Percentiles rank a stretch among this genome's conserved stretches.
Conservation (phyloP, 83 land plant species). For the Diphasiastrum complanatum region DNA sequence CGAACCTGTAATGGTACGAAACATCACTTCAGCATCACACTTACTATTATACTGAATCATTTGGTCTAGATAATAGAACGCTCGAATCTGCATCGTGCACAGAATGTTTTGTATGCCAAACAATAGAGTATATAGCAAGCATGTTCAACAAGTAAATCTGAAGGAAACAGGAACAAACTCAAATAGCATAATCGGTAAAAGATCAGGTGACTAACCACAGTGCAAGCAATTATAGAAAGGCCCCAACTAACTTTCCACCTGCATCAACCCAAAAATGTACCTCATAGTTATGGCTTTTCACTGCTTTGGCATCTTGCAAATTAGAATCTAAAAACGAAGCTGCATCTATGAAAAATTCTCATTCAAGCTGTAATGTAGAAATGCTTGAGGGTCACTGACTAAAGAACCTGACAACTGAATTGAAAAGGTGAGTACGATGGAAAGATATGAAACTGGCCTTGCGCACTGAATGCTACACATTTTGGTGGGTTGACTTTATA, state of each 20-base stretch:
- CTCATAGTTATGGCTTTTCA: too few species aligned
- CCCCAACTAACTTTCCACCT: slow-evolving; percentile 61
- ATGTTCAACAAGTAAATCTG: too few species aligned
- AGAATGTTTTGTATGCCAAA: background rate
- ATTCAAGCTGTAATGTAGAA: background rate
- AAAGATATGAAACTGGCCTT: too few species aligned
- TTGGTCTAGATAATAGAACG: background rate
- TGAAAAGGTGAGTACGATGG: too few species aligned
- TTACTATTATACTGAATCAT: background rate
- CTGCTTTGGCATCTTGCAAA: too few species aligned
- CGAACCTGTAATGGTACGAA: slow-evolving; percentile 10
- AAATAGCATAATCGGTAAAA: background rate
- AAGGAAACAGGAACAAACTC: background rate
- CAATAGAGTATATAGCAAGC: background rate
- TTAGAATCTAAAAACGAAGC: slow-evolving; percentile 2
- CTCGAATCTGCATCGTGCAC: background rate
- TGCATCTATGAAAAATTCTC: background rate
- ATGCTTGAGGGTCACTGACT: too few species aligned
- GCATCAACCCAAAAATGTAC: too few species aligned
- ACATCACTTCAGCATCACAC: too few species aligned
- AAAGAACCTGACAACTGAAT: too few species aligned
- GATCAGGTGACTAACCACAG: slow-evolving; percentile 37
- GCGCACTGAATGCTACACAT: too few species aligned
- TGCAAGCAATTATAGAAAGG: slow-evolving; percentile 56
- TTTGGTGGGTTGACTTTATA: too few species aligned